Evolutionary conservation across 2,329 filamentous ascomycete species (phyloP), one percentile per base, ranked within the genome.

Genomic region (Mariannaea sp.): DNA sequence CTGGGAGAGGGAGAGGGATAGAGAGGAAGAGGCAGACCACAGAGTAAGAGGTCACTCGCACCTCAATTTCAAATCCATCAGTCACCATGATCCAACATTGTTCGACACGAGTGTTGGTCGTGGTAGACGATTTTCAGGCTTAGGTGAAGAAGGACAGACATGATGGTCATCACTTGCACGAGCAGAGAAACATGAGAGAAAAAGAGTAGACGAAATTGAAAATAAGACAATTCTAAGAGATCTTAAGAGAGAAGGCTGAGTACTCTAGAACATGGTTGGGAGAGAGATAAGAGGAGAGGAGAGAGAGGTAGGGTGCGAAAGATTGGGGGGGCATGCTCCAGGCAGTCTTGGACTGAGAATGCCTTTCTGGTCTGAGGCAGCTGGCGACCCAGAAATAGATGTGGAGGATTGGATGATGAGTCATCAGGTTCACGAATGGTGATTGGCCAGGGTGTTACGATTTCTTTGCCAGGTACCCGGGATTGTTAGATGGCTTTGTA

Each of bases 11-110:
- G n/a, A 49, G 19, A 44, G 7, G 27, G 19, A 24, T 22, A 30
- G n/a, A 36, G 9, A 5, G 24, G 52, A n/a, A n/a, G n/a, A n/a
- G n/a, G n/a, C n/a, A n/a, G n/a, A n/a, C n/a, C n/a, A n/a, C n/a
- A n/a, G n/a, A n/a, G n/a, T n/a, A n/a, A n/a, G n/a, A n/a, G 16
- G 41, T 54, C 43, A 56, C 54, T 56, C 52, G 45, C 50, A 49
- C 45, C 41, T 22, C 7, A 14, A 41, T 33, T n/a, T 32, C 30
- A n/a, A 24, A 46, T 27, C 33, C 10, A 17, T 29, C 13, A 22
- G 20, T 10, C 20, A 30, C 36, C 33, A 44, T 24, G 44, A 22
- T 16, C 7, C 5, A 32, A 12, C 29, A 6, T 32, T 12, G 13
- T 32, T n/a, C 13, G 41, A 24, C 36, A n/a, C 29, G 36, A 4